A percentile compares a stretch with the other conserved stretches of the same genome.
Evolutionary conservation across 176 grass and related monocot species (phyloP).

Genomic region (Thinopyrum elongatum): DNA sequence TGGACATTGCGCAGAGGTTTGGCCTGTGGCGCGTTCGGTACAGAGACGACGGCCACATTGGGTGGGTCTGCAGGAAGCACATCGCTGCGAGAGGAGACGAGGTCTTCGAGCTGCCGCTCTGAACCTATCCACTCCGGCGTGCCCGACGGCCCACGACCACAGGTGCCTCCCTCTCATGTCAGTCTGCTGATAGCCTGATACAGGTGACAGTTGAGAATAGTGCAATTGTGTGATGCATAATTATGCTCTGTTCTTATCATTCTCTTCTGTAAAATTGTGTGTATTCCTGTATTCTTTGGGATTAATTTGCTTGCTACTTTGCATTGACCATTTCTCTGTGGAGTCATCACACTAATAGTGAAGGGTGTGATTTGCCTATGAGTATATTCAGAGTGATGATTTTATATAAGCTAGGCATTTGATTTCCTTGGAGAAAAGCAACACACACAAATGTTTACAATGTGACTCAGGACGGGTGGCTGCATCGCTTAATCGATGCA

Average conservation of each 20-base stretch:
- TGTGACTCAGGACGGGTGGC: background rate
- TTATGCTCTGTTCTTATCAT: background rate
- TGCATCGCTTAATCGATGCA: conserved; percentile 14
- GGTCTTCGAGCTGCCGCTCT: conserved; percentile 69
- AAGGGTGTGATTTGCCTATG: background rate
- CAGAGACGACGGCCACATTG: conserved; percentile 61
- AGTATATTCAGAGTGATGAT: background rate
- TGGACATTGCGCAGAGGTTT: conserved; percentile 74
- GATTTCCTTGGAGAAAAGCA: conserved; percentile 6
- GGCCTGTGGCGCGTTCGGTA: conserved; percentile 86
- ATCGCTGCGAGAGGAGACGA: conserved; percentile 57
- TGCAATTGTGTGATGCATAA: background rate
- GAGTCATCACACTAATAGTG: background rate
- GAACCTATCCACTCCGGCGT: conserved; percentile 28
- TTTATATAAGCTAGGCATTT: background rate
- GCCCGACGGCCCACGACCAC: background rate
- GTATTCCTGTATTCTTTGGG: background rate
- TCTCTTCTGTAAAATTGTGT: background rate
- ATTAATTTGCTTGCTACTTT: background rate
- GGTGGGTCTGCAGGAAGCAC: conserved; percentile 86
- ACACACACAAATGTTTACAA: conserved; percentile 10
- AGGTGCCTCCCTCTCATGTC: background rate
- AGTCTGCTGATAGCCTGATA: background rate
- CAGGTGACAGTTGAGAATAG: conserved; percentile 2
- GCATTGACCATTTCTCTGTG: background rate